Conservation (phyloP, 768 basidiomycete species). For the Sporobolomyces roseus region DNA sequence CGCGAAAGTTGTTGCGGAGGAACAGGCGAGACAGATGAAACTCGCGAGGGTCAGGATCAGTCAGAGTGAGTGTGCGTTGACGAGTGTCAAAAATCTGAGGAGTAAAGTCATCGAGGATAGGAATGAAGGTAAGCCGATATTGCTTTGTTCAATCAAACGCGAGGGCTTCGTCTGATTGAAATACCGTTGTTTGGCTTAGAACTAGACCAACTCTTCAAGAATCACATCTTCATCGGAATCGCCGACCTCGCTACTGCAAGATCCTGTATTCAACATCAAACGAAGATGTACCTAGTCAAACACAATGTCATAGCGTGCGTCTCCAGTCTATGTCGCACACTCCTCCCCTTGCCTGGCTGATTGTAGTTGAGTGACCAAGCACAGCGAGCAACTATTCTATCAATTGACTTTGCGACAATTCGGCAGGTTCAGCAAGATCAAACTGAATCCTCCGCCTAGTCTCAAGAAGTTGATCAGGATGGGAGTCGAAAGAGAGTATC, state of each 20-base stretch:
- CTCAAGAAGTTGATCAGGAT: constrained; percentile 68
- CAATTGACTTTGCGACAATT: constrained; percentile 90
- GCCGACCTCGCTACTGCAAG: constrained; percentile 70
- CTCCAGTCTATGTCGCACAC: constrained; percentile 32
- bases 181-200: constrained; percentile 53
- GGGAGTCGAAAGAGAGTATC: constrained; percentile 68
- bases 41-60: constrained; percentile 52
- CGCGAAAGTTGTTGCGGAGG: constrained; percentile 33
- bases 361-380: too few species aligned
- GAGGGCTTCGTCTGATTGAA: too few species aligned
- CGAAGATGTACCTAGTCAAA: constrained; percentile 83
- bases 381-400: constrained; percentile 89
- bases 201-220: constrained; percentile 73
- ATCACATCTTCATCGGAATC: constrained; percentile 88
- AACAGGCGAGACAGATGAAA: constrained; percentile 31
- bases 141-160: too few species aligned
- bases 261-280: constrained; percentile 79
- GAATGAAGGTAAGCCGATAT: constrained; percentile 61
- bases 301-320: constrained; percentile 78
- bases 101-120: constrained; percentile 57
- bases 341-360: not conserved
- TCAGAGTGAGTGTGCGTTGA: constrained; percentile 71
- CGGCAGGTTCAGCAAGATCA: constrained; percentile 69
- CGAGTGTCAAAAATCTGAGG: constrained; percentile 68
- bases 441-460: constrained; percentile 75